phyloP scores from a whole-genome alignment of 768 basidiomycete genomes.

The Neoboletus brunneissimus region DNA sequence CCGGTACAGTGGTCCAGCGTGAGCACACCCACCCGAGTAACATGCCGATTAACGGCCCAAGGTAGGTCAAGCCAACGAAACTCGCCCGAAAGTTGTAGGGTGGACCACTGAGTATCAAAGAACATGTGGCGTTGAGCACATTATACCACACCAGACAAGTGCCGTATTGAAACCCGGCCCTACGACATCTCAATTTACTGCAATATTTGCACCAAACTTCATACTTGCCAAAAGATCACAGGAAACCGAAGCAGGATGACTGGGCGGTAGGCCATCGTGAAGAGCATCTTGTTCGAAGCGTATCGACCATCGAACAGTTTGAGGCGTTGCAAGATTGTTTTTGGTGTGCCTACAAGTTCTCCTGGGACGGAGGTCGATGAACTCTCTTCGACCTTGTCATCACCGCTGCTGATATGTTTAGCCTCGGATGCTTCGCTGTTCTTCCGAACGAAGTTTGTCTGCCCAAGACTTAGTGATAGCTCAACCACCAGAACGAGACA shows the following conservation, averaged over 20 bases:
- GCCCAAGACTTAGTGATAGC: not conserved
- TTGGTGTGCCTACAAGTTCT: conserved; percentile 12
- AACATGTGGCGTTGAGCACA: conserved; percentile 22
- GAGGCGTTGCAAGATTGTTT: conserved; percentile 12
- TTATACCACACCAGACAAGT: conserved; percentile 24
- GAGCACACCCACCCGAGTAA: conserved; percentile 10
- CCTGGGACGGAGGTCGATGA: conserved; percentile 8
- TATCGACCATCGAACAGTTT: conserved; percentile 15
- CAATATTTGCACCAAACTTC: not conserved
- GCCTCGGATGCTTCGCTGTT: conserved; percentile 18
- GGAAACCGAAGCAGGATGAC: conserved; percentile 19
- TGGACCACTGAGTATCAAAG: conserved; percentile 17
- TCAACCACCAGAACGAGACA: not conserved
- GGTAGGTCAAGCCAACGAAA: conserved; percentile 20
- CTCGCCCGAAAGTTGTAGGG: conserved; percentile 25
- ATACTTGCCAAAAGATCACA: conserved; percentile 17
- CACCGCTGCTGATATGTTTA: not conserved
- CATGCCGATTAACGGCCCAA: conserved; percentile 23
- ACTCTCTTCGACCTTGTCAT: conserved; percentile 10
- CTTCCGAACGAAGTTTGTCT: conserved; percentile 18
- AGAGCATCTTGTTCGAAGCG: conserved; percentile 17
- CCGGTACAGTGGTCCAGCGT: not conserved
- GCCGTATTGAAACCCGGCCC: conserved; percentile 24
- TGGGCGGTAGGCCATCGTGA: conserved; percentile 21
- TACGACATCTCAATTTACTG: not conserved